Base-by-base conservation (phyloP, 2,329 filamentous ascomycete genomes). In the Penicillium sp. region DNA sequence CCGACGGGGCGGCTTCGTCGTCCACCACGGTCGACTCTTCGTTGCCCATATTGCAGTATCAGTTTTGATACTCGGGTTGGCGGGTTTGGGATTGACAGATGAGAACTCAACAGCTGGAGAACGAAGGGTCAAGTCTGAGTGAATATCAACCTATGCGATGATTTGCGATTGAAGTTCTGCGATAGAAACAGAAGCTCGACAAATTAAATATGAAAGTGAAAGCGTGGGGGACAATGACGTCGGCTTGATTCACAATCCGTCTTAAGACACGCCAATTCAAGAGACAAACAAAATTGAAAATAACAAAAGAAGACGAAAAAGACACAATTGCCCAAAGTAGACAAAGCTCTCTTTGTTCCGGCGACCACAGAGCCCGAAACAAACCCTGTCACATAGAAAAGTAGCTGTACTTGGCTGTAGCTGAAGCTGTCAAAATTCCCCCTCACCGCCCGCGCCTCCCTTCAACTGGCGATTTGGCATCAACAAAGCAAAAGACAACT, bases 1-100 rank as follows among this genome's bases (percentile, higher is more conserved):
- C 88, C 45, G 76, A 65, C 1, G 92, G 82, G 31, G 75, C 74
- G 19, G 80, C 81, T 55, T 79, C 78, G 55, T 87, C 82, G 63
- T 85, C 80, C 55, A 91, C 70, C 46, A 80, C 74, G 28, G 74
- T 77, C 19, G 88, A 95, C 57, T 84, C 78, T 66, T 95, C 89
- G 69, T 95, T 89, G 51, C 91, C 91, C 92, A 96, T 96, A 63
- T 53, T 55, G 41, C 54, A 57, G 18, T 14, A n/a, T 51, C 50
- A 46, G 25, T 49, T 42, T 22, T 56, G 47, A 16, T 59, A 59
- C 61, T 50, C 50, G 18, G 46, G 50, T 61, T 48, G 60, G 50
- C 53, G 60, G 36, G 56, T 61, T n/a, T n/a, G n/a, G n/a, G 39
- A 39, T 57, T 57, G 54, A 38, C 41, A 49, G 22, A 5, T 34